Base-by-base conservation (phyloP, 116 monocot species). In the Iris pallida region DNA sequence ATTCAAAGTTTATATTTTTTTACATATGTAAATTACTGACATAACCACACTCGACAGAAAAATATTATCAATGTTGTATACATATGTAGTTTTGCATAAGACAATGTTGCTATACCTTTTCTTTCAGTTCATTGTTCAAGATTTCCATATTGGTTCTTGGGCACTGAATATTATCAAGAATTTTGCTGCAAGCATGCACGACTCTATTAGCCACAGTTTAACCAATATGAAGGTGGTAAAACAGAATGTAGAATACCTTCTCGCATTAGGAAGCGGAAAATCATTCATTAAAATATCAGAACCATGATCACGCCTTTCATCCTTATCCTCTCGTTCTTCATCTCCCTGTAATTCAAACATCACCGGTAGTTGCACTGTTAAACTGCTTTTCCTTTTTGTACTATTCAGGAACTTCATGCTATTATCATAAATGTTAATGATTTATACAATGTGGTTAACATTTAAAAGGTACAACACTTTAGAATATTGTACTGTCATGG, bases 291-390 rank as follows among this genome's bases (percentile, higher is more conserved):
- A 30, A 30, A 30, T 30, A 30, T 79, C 76, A 68, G 81, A 81
- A 72, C 79, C 73, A 59, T 61, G 65, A 77, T 87, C 76, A 65
- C 69, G 63, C 57, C 82, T 79, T 74, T 71, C 81, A 79, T 83
- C 71, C 60, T 47, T 59, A 71, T 78, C 75, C 17, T 81, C 86
- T 66, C 79, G 69, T 55, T 81, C 76, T 70, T 90, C 84, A 73
- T 83, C 79, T 52, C 46, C 71, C 86, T 90, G 75, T 16, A 83
- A 82, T 7, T 58, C 70, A 19, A 63, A 63, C 63, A 61, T 40
- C 61, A 59, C 18, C 10, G 42, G 5, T 59, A 42, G 30, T 30
- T 30, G 30, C 30, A 30, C 3, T 30, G 30, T 30, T 30, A 30
- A 30, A 30, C 30, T 30, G 30, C 3, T 30, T 30, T 30, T 30